Base-by-base conservation (phyloP, 2,329 filamentous ascomycete species). In the Paracorniculantispora psalliotae region DNA sequence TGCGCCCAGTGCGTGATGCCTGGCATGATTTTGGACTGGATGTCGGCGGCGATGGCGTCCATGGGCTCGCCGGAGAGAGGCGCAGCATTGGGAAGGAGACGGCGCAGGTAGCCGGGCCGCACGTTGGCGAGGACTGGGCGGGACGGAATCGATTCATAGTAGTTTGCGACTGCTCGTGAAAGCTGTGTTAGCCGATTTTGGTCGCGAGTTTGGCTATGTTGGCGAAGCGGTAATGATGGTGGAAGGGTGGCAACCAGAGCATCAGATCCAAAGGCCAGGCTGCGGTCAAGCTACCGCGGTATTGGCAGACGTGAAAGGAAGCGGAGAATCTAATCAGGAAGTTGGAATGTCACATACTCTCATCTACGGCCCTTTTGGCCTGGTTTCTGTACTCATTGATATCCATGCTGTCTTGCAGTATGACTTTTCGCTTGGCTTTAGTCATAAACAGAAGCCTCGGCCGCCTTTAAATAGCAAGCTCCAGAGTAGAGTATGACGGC, bases 1-100 rank as follows among this genome's bases (percentile, higher is more conserved):
- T 87, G 91, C 71, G 96, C 88, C 92, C 93, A 97, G 75, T 97
- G 93, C 0, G 93, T 97, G 57, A 97, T 79, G 6, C 93, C 93
- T 0, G 93, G 93, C 70, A 96, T 85, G 69, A 97, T 96, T 71
- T 94, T 90, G 47, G 81, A 77, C 66, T 92, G 88, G 54, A 97
- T 86, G 70, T 97, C 93, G 59, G 84, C 80, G 67, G 91, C 89
- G 68, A 97, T 97, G 55, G 84, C 79, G 23, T 79, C 75, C 90
- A 92, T 96, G 69, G 82, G 77, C 78, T 88, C 91, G 67, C 81
- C 89, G 60, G 83, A 78, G 64, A 81, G 78, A 50, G 83, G 93
- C 41, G 84, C 84, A 56, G 77, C 79, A 39, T 74, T 67, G 2
- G 93, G 93, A 23, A 97, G 84, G 6, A 94, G 81, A 47, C 89